Evolutionary conservation across 345 rosid species (phyloP), one percentile per base, ranked within the genome.

Genomic region (Salix suchowensis): DNA sequence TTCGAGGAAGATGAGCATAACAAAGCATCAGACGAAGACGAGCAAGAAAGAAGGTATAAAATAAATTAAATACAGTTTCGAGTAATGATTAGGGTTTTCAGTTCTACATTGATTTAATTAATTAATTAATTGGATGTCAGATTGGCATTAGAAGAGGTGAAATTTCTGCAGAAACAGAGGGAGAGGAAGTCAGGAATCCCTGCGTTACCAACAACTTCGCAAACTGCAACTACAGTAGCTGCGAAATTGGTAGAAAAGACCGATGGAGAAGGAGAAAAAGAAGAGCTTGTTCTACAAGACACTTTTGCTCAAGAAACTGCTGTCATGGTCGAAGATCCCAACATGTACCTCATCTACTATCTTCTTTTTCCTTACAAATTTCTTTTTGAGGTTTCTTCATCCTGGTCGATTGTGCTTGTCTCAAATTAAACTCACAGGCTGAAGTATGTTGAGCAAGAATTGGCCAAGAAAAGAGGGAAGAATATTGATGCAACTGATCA

Each of bases 261-360:
- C 50, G 99, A 92, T 26, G 91, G 84, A 6, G 99, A 92, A 65
- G 99, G 94, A 30, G 99, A 96, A 67, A 95, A 95, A 85, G 99
- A 96, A 46, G 99, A 96, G 72, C 88, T 93, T 74, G 99, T 96
- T 65, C 92, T 96, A 64, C 99, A 96, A 65, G 99, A 96, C 74
- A 96, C 99, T 32, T 93, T 93, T 70, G 98, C 99, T 79, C 99
- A 91, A 79, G 98, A 96, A 88, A 96, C 98, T 65, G 98, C 98
- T 40, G 94, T 96, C 79, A 84, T 90, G 86, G 88, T 90, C 67
- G 98, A 94, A 89, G 98, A 92, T 78, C 98, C 98, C 23, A 92
- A 94, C 80, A 94, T 94, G 97, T 92, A 84, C 76, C 65, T 26
- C 89, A 84, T 72, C 65, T 26, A 0, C 3, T 73, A 30, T 36